phyloP scores from a whole-genome alignment of 164 flowering plant species.

The Vitis amurensis region DNA sequence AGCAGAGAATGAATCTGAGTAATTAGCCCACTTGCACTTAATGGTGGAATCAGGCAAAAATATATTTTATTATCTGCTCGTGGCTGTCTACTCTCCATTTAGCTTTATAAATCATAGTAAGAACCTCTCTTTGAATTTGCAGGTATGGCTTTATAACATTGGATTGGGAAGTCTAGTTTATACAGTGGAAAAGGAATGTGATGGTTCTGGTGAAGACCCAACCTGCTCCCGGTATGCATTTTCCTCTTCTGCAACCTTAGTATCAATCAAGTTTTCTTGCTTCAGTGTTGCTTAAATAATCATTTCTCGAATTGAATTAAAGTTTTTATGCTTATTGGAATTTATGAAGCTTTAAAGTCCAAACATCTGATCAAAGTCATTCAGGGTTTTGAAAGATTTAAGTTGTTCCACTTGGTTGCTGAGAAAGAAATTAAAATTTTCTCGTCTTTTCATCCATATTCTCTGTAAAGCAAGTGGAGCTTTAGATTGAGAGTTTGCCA shows the following conservation, averaged over 20 bases:
- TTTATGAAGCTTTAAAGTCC: not conserved
- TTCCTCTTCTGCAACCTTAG: not conserved
- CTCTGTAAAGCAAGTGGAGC: not conserved
- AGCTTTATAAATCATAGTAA: not conserved
- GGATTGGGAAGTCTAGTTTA: slow-evolving; percentile 67
- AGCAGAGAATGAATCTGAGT: too few relatives aligned
- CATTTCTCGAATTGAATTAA: too few relatives aligned
- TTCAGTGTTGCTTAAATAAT: not conserved
- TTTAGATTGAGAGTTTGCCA: not conserved
- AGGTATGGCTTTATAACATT: slow-evolving; percentile 88
- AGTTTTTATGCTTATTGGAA: not conserved
- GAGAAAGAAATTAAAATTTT: not conserved
- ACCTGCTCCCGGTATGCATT: slow-evolving; percentile 74
- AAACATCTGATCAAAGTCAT: not conserved
- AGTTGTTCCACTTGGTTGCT: not conserved
- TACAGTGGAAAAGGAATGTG: slow-evolving; percentile 78
- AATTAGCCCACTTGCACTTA: too few relatives aligned
- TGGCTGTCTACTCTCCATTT: not conserved
- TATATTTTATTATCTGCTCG: not conserved
- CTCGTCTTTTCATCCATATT: not conserved
- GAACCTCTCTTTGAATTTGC: slow-evolving; percentile 11
- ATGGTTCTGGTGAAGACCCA: slow-evolving; percentile 95
- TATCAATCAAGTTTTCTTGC: not conserved
- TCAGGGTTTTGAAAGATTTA: not conserved
- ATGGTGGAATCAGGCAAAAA: not conserved